These are phyloP conservation scores for Parathielavia appendiculata DNA, from an alignment of 495 filamentous ascomycete species.

Conservation along the genomic window DNA sequence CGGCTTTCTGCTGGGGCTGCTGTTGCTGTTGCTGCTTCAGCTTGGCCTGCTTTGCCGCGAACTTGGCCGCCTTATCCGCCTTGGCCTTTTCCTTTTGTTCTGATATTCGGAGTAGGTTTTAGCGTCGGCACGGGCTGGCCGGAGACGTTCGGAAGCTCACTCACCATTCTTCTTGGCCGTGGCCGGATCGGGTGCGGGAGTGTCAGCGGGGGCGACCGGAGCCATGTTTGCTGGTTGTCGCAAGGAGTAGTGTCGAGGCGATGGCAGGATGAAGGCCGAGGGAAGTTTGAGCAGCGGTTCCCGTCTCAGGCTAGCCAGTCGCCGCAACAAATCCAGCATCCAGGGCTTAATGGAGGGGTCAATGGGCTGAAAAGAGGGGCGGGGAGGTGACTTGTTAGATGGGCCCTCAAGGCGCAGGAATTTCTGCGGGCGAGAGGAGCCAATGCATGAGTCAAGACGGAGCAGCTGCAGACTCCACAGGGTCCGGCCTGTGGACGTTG, in stretches of 20 bases:
- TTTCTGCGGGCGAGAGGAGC: slow-evolving; percentile 18
- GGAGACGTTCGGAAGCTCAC: slow-evolving; percentile 23
- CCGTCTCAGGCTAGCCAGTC: slow-evolving; percentile 29
- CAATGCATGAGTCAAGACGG: slow-evolving; percentile 11
- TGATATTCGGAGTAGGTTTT: slow-evolving; percentile 1
- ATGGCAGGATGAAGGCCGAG: slow-evolving; percentile 18
- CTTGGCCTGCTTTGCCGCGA: slow-evolving; percentile 32
- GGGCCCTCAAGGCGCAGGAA: slow-evolving; percentile 20
- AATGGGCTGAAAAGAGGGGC: slow-evolving; percentile 22
- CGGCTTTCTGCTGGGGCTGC: slow-evolving; percentile 16
- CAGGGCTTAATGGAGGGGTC: slow-evolving; percentile 28
- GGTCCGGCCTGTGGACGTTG: too few relatives aligned
- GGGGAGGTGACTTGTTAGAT: slow-evolving; percentile 19
- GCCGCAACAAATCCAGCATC: slow-evolving; percentile 31
- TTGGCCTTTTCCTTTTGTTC: slow-evolving; percentile 31
- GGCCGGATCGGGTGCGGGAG: slow-evolving; percentile 20
- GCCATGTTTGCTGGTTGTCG: slow-evolving; percentile 23
- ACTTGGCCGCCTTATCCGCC: slow-evolving; percentile 36
- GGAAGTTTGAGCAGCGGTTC: slow-evolving; percentile 24
- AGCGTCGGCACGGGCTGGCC: not conserved
- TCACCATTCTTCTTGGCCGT: slow-evolving; percentile 33
- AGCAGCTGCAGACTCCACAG: not conserved
- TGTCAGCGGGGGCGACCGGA: slow-evolving; percentile 15
- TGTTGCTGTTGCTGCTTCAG: slow-evolving; percentile 21
- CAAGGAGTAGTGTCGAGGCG: slow-evolving; percentile 23